Evolutionary conservation across 257 asterid genomes (phyloP).

Genomic region (Vinca minor): DNA sequence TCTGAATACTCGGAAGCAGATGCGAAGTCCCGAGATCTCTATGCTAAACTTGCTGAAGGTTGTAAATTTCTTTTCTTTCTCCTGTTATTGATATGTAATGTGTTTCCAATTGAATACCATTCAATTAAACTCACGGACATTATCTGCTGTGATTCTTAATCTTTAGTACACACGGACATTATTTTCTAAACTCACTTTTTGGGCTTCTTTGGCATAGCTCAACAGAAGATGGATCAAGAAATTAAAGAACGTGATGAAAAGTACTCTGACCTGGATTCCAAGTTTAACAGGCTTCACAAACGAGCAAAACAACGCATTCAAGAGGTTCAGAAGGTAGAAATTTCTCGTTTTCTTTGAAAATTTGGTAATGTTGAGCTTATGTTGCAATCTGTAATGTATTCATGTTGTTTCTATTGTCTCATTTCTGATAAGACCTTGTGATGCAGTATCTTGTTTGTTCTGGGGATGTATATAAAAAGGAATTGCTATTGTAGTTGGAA

Average conservation of each 20-base stretch:
- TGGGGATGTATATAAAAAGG: too few species aligned
- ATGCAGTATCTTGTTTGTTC: not conserved
- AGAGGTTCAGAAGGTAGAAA: constrained; percentile 93
- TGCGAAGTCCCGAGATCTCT: constrained; percentile 56
- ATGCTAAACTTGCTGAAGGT: constrained; percentile 87
- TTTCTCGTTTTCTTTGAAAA: not conserved
- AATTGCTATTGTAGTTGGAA: too few species aligned
- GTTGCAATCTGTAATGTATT: not conserved
- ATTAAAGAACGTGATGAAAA: constrained; percentile 83
- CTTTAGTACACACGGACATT: constrained; percentile 14
- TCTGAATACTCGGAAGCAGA: constrained; percentile 71
- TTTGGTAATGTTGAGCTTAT: not conserved
- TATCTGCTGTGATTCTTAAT: constrained; percentile 4
- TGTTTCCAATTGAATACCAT: constrained; percentile 8
- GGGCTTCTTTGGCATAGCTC: constrained; percentile 48
- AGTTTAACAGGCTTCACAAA: constrained; percentile 93
- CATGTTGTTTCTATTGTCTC: not conserved
- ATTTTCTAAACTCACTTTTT: constrained; percentile 30
- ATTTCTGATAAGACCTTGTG: not conserved
- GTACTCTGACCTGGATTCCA: constrained; percentile 78
- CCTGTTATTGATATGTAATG: not conserved
- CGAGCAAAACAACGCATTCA: constrained; percentile 99
- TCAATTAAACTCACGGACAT: not conserved
- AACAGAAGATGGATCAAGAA: constrained; percentile 86
- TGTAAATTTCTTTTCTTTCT: constrained; percentile 30